Evolutionary conservation across 495 filamentous ascomycete species (phyloP).

Genomic region (Talaromyces wortmannii): DNA sequence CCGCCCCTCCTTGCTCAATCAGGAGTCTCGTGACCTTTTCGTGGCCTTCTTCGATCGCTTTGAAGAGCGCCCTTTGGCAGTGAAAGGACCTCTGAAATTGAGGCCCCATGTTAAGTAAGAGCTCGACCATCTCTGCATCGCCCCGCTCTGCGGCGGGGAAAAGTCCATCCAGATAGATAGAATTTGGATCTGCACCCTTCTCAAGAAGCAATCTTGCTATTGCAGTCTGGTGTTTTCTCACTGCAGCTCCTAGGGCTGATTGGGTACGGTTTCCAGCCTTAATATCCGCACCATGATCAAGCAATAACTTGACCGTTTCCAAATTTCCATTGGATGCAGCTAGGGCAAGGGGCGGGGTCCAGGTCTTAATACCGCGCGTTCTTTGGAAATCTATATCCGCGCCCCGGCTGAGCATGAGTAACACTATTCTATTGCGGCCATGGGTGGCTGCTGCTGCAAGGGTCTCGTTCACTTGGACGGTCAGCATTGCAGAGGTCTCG

Average conservation of each 20-base stretch:
- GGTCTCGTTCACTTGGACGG: background rate
- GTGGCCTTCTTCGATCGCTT: conserved; percentile 32
- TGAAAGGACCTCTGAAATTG: background rate
- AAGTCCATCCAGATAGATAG: conserved; percentile 36
- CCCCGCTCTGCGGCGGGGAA: background rate
- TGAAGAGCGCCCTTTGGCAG: conserved; percentile 38
- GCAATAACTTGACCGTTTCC: background rate
- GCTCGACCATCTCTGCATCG: background rate
- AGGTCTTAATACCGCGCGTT: background rate
- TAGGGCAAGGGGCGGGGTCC: background rate
- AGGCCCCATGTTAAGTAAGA: background rate
- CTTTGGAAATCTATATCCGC: background rate
- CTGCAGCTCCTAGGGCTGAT: background rate
- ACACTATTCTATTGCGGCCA: background rate
- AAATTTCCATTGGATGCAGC: background rate
- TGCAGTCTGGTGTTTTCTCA: background rate
- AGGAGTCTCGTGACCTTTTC: conserved; percentile 32
- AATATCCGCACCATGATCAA: background rate
- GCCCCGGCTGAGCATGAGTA: background rate
- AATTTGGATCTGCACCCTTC: conserved; percentile 46
- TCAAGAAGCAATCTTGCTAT: conserved; percentile 28
- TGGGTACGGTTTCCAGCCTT: background rate
- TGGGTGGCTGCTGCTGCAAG: background rate
- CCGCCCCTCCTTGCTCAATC: conserved; percentile 24
- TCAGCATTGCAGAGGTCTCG: background rate